These are phyloP conservation scores for Debaryomyces sp. DNA, from an alignment of 1,139 yeast genomes.

Conservation along the genomic window DNA sequence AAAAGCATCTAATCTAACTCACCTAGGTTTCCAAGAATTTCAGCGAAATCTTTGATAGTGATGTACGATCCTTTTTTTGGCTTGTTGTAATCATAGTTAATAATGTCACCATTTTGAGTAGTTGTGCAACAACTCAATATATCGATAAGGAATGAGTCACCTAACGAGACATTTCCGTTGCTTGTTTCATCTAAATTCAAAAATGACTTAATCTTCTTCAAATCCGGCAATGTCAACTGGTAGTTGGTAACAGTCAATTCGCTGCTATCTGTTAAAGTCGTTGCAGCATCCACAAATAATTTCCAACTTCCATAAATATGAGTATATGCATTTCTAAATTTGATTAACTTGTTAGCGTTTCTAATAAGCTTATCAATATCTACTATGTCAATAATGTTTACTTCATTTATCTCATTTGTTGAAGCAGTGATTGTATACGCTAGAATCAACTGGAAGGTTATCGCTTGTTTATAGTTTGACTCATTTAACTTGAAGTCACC, in stretches of 20 bases:
- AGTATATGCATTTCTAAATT: conserved; percentile 36
- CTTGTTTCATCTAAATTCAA: conserved; percentile 30
- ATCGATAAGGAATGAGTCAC: conserved; percentile 44
- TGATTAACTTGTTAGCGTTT: conserved; percentile 30
- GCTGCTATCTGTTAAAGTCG: conserved; percentile 6
- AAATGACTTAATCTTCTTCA: conserved; percentile 32
- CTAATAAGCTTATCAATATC: conserved; percentile 44
- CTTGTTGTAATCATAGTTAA: conserved; percentile 33
- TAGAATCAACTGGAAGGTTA: conserved; percentile 29
- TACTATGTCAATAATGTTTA: conserved; percentile 35
- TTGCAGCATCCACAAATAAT: conserved; percentile 31
- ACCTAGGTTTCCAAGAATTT: conserved; percentile 44
- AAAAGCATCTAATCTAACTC: conserved; percentile 26
- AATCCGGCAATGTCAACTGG: conserved; percentile 34
- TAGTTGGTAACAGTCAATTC: conserved; percentile 14
- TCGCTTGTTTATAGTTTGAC: conserved; percentile 24
- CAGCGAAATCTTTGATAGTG: conserved; percentile 46
- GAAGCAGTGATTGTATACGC: conserved; percentile 34
- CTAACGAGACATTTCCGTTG: conserved; percentile 18
- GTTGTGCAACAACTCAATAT: conserved; percentile 45
- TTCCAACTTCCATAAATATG: conserved; percentile 38
- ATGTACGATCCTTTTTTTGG: conserved; percentile 32
- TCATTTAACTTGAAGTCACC: conserved; percentile 11
- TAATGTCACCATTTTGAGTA: conserved; percentile 30
- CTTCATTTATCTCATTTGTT: conserved; percentile 18